Conservation (phyloP, 805 yeast genomes). For the Yarrowia bubula region DNA sequence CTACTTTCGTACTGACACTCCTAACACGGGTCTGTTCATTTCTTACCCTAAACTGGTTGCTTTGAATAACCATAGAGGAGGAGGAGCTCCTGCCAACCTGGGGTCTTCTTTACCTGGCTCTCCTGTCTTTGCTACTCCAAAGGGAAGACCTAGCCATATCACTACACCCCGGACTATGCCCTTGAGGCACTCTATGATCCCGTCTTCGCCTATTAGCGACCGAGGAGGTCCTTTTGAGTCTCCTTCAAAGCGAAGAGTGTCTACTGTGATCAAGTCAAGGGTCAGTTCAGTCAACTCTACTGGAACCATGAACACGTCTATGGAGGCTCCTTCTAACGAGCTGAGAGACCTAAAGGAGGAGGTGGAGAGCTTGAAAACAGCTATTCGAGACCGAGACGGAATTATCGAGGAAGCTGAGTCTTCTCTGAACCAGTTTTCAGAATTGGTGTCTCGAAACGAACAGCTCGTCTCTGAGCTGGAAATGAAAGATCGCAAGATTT, state of each 20-base stretch:
- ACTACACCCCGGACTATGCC: conserved; percentile 19
- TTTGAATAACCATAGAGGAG: conserved; percentile 8
- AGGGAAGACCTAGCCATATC: conserved; percentile 17
- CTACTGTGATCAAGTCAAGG: not conserved
- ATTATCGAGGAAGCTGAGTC: conserved; percentile 20
- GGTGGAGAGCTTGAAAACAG: not conserved
- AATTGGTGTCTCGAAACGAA: conserved; percentile 10
- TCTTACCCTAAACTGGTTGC: conserved; percentile 42
- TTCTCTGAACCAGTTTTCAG: conserved; percentile 20
- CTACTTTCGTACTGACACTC: conserved; percentile 64
- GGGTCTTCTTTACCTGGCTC: not conserved
- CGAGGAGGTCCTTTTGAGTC: not conserved
- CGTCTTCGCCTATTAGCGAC: conserved; percentile 4
- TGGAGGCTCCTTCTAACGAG: not conserved
- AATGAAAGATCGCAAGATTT: conserved; percentile 37
- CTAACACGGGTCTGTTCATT: conserved; percentile 76
- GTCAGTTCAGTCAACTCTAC: conserved; percentile 19
- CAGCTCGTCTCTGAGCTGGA: conserved; percentile 26
- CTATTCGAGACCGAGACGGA: conserved; percentile 3
- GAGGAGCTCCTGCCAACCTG: not conserved
- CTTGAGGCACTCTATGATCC: conserved; percentile 7
- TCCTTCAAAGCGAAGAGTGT: conserved; percentile 3
- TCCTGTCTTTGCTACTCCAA: conserved; percentile 28
- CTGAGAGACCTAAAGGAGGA: not conserved
- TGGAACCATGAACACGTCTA: not conserved